phyloP scores from a whole-genome alignment of 2,329 filamentous ascomycete genomes.

The Ceratocystis albifundus region DNA sequence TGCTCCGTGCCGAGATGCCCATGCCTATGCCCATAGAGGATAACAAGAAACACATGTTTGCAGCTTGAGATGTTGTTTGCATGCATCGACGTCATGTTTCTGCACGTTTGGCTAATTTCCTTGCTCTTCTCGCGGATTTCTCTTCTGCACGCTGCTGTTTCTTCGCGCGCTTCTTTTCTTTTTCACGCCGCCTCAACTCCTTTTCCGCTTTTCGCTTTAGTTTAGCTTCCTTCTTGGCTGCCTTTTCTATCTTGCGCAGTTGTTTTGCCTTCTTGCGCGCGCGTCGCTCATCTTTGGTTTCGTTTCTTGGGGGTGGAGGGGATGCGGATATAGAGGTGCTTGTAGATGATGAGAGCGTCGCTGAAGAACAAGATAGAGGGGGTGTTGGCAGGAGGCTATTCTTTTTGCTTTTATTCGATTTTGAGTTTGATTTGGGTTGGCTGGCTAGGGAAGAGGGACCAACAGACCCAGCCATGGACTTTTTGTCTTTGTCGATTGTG shows the following conservation, averaged over 20 bases:
- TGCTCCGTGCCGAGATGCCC: background rate
- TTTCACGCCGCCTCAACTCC: conserved; percentile 32
- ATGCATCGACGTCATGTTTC: conserved; percentile 25
- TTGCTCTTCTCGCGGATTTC: conserved; percentile 26
- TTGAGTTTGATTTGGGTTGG: background rate
- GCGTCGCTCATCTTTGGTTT: conserved; percentile 25
- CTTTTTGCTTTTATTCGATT: conserved; percentile 7
- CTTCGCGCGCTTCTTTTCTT: conserved; percentile 34
- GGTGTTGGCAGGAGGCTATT: background rate
- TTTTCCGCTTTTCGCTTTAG: conserved; percentile 28
- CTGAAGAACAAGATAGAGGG: background rate
- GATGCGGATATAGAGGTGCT: background rate
- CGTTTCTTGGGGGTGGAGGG: conserved; percentile 10
- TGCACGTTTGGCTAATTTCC: conserved; percentile 25
- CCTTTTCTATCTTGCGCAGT: conserved; percentile 19
- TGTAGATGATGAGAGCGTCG: background rate
- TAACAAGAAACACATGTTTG: conserved; percentile 9
- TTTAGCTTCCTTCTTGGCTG: conserved; percentile 29
- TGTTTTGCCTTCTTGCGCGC: conserved; percentile 22
- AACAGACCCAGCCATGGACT: conserved; percentile 10
- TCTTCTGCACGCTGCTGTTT: conserved; percentile 27
- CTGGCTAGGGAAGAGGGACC: conserved; percentile 7
- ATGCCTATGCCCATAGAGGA: conserved; percentile 23
- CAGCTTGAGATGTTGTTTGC: background rate
- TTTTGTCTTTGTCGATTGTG: conserved; percentile 40